Evolutionary conservation across 306 rosid genomes (phyloP).

Genomic region (Vigna trinervia): DNA sequence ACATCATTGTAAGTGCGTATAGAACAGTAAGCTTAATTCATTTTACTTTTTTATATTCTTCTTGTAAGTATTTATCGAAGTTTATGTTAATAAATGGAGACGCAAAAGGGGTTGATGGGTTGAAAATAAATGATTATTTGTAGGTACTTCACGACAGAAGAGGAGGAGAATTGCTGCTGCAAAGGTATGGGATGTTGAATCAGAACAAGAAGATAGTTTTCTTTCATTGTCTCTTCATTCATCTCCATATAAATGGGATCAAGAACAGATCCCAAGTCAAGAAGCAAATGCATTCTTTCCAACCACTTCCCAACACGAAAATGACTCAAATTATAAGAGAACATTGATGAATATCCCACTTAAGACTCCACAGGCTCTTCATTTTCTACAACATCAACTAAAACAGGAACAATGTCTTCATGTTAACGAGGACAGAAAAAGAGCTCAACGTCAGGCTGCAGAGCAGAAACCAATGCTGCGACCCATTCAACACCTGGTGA

Average conservation of each 20-base stretch:
- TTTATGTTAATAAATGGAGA: background rate
- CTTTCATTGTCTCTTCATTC: slow-evolving; percentile 82
- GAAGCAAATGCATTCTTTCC: slow-evolving; percentile 52
- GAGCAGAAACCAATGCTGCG: slow-evolving; percentile 43
- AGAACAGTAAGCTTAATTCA: background rate
- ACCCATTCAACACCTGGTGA: slow-evolving; percentile 59
- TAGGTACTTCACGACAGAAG: slow-evolving; percentile 71
- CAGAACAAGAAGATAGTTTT: slow-evolving; percentile 84
- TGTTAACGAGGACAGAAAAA: slow-evolving; percentile 45
- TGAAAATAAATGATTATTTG: background rate
- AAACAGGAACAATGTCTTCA: slow-evolving; percentile 48
- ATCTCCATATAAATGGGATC: slow-evolving; percentile 80
- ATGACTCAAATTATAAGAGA: slow-evolving; percentile 41
- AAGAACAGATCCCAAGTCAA: slow-evolving; percentile 61
- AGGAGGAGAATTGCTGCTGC: slow-evolving; percentile 61
- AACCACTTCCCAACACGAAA: slow-evolving; percentile 41
- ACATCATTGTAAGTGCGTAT: background rate
- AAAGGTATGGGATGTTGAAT: slow-evolving; percentile 63
- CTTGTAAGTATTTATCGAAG: background rate
- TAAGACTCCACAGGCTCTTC: slow-evolving; percentile 50
- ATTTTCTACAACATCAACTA: slow-evolving; percentile 40
- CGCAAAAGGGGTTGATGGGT: background rate
- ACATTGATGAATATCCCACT: slow-evolving; percentile 23
- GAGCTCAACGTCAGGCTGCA: slow-evolving; percentile 38
- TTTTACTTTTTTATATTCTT: background rate